Base-by-base conservation (phyloP, 2,329 filamentous ascomycete genomes). In the Pseudogymnoascus sp. region DNA sequence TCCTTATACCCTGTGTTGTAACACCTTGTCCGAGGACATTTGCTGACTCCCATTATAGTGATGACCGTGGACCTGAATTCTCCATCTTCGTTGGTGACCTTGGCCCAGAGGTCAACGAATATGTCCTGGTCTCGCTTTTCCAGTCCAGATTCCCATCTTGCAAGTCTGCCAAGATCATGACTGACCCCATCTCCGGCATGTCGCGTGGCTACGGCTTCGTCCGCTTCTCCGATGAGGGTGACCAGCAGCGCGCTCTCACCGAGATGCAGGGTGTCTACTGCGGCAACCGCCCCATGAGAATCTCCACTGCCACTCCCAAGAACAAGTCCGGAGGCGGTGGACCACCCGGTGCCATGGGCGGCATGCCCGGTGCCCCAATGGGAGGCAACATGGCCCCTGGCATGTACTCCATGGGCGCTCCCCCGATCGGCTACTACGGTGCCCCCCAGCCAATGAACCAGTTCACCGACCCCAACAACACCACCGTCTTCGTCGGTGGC, bases 121-220 rank as follows among this genome's bases (percentile, higher is more conserved):
- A 96, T 71, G 93, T 97, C 62, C 81, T 99, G 63, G 93, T 97
- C 60, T 96, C 92, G 25, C 87, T 99, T 58, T 99, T 99, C 84
- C 93, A 97, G 78, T 88, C 87, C 72, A 91, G 93, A 64, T 99
- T 96, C 81, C 89, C 89, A 0, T 96, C 91, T 7, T 97, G 93
- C 89, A 97, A 97, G 81, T 96, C 91, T 37, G 94, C 94, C 71
- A 99, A 99, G 83, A 99, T 99, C 77, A 99, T 99, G 94, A 96
- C 93, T 64, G 94, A 99, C 72, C 93, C 94, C 64, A 94, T 97
- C 77, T 96, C 89, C 65, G 94, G 94, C 69, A 93, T 97, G 84
- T 97, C 92, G 65, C 91, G 94, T 65, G 94, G 94, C 61, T 99
- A 99, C 71, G 94, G 94, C 54, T 99, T 99, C 70, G 94, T 99